Conservation (phyloP, 2,329 filamentous ascomycete species). For the Neurospora crassa region DNA sequence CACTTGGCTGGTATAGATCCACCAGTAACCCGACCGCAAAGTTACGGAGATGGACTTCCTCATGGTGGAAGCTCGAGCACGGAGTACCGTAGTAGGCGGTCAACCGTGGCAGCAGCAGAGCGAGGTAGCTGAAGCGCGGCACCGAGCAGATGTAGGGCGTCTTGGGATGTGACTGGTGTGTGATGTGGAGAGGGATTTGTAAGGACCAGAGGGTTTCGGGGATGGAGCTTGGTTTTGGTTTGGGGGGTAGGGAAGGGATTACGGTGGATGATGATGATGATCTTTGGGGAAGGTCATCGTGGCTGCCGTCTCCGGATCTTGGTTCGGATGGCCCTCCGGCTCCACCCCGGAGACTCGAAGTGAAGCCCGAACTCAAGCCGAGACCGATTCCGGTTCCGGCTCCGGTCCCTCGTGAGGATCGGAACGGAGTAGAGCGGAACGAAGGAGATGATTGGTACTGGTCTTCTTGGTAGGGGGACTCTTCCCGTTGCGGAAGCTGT, state of each 20-base stretch:
- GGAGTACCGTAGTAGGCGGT: constrained; percentile 41
- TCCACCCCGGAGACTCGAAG: not conserved
- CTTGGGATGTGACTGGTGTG: constrained; percentile 35
- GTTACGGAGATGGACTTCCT: constrained; percentile 43
- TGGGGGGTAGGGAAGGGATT: not conserved
- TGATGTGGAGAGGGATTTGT: constrained; percentile 45
- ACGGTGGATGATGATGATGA: not conserved
- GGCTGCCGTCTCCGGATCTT: not conserved
- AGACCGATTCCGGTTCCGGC: not conserved
- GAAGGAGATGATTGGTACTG: not conserved
- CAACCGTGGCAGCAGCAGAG: constrained; percentile 46
- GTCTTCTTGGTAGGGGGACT: not conserved
- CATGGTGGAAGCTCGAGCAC: constrained; percentile 51
- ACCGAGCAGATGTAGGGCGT: constrained; percentile 43
- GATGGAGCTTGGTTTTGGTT: constrained; percentile 17
- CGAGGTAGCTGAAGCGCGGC: constrained; percentile 51
- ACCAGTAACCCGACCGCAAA: constrained; percentile 44
- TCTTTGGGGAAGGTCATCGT: not conserved
- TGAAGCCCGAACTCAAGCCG: not conserved
- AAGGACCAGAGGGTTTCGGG: constrained; percentile 44
- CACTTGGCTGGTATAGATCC: constrained; percentile 44
- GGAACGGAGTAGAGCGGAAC: not conserved
- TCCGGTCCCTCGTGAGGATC: not conserved
- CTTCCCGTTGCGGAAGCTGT: not conserved
- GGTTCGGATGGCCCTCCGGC: not conserved